phyloP scores from a whole-genome alignment of 2,329 filamentous ascomycete genomes.

The Aspergillus costaricaensis region DNA sequence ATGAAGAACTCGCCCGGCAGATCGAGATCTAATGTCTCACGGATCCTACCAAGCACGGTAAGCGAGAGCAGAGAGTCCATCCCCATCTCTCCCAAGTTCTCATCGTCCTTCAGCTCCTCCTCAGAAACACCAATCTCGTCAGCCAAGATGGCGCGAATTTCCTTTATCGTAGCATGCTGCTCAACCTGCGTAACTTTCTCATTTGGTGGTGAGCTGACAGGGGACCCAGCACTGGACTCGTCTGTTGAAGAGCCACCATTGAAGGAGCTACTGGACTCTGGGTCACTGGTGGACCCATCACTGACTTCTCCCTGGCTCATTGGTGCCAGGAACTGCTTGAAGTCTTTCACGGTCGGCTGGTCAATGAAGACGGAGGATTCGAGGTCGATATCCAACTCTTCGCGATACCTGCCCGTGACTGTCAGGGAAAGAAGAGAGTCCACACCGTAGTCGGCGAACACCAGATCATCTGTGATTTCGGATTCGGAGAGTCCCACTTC shows the following conservation, averaged over 20 bases:
- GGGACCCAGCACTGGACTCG: constrained; percentile 37
- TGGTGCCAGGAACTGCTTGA: constrained; percentile 57
- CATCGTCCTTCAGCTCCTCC: constrained; percentile 42
- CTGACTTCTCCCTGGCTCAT: constrained; percentile 35
- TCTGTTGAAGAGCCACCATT: constrained; percentile 28
- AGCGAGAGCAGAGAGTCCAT: constrained; percentile 51
- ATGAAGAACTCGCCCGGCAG: constrained; percentile 48
- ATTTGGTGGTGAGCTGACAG: constrained; percentile 29
- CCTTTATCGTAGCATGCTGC: constrained; percentile 39
- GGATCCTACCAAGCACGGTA: constrained; percentile 48
- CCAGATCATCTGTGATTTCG: constrained; percentile 61
- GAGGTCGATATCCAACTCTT: constrained; percentile 62
- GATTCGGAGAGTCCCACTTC: constrained; percentile 59
- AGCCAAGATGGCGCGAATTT: constrained; percentile 44
- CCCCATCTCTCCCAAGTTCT: constrained; percentile 46
- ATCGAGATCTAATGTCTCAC: constrained; percentile 46
- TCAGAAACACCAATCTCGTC: constrained; percentile 48
- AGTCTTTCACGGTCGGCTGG: constrained; percentile 60
- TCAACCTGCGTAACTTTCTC: constrained; percentile 28
- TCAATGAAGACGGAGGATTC: constrained; percentile 62
- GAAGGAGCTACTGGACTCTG: constrained; percentile 32
- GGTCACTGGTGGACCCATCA: constrained; percentile 33
- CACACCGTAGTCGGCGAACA: constrained; percentile 64
- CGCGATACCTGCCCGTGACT: constrained; percentile 63
- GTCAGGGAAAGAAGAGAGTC: constrained; percentile 64